A percentile compares a stretch with the other conserved stretches of the same genome.
Conservation (phyloP, 1,139 yeast genomes). For the Diutina mesorugosa region DNA sequence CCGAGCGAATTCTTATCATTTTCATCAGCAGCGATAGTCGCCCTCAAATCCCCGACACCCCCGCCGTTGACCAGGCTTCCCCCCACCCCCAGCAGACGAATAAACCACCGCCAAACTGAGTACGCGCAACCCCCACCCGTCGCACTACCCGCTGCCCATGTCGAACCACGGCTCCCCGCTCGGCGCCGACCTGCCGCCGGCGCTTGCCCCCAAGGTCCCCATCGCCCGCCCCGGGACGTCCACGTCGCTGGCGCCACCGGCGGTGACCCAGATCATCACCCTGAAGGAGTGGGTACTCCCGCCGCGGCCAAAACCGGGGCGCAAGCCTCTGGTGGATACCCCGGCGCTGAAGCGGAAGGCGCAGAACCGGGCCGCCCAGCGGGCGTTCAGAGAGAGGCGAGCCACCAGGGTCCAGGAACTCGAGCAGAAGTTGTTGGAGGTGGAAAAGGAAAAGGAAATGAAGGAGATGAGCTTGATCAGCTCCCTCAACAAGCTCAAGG, state of each 20-base stretch:
- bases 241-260: background rate
- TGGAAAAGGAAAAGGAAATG: slow-evolving; percentile 51
- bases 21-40: background rate
- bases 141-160: background rate
- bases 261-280: slow-evolving; percentile 32
- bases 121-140: background rate
- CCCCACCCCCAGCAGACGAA: background rate
- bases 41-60: background rate
- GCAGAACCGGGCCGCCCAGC: slow-evolving; percentile 89
- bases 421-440: slow-evolving; percentile 37
- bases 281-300: slow-evolving; percentile 90
- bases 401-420: slow-evolving; percentile 48
- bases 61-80: background rate
- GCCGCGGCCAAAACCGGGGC: slow-evolving; percentile 83
- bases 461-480: slow-evolving; percentile 38
- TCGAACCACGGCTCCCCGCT: background rate
- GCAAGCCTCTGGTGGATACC: slow-evolving; percentile 69
- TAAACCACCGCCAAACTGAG: background rate
- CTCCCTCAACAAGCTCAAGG: slow-evolving; percentile 5
- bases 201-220: slow-evolving; percentile 2
- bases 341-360: slow-evolving; percentile 77
- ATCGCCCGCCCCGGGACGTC: background rate
- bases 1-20: background rate
- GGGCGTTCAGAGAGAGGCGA: slow-evolving; percentile 78
- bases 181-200: background rate